Percentiles rank a stretch among this genome's conserved stretches.
Conservation (phyloP, 2,329 filamentous ascomycete genomes). For the Diaporthe australafricana region DNA sequence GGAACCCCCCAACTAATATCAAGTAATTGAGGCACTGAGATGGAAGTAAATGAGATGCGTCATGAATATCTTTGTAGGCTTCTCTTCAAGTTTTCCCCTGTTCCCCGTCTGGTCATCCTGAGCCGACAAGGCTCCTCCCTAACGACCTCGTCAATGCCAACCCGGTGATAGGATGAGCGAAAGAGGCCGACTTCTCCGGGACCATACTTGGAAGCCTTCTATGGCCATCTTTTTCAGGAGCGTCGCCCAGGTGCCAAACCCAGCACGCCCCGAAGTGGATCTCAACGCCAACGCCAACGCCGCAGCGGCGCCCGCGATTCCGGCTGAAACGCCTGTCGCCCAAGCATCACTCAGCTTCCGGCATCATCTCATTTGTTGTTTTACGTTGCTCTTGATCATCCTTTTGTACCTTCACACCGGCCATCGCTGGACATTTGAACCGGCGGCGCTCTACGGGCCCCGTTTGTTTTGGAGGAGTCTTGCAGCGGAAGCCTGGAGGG, state of each 20-base stretch:
- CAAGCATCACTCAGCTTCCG: neutral
- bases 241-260: neutral
- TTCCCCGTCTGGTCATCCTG: neutral
- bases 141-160: neutral
- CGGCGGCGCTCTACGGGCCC: neutral
- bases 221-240: neutral
- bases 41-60: neutral
- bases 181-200: neutral
- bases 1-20: too few species aligned
- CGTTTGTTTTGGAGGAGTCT: constrained; percentile 1
- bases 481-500: neutral
- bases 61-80: neutral
- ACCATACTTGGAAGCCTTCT: neutral
- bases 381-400: neutral
- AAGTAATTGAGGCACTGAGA: neutral
- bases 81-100: neutral
- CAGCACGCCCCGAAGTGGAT: too few species aligned
- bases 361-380: neutral
- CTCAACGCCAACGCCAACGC: neutral
- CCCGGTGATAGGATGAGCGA: neutral
- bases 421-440: neutral
- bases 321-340: neutral
- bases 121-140: neutral
- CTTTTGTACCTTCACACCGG: neutral
- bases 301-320: too few species aligned